These are phyloP conservation scores for Psilocybe sp. DNA, from an alignment of 768 basidiomycete genomes.

Conservation along the genomic window DNA sequence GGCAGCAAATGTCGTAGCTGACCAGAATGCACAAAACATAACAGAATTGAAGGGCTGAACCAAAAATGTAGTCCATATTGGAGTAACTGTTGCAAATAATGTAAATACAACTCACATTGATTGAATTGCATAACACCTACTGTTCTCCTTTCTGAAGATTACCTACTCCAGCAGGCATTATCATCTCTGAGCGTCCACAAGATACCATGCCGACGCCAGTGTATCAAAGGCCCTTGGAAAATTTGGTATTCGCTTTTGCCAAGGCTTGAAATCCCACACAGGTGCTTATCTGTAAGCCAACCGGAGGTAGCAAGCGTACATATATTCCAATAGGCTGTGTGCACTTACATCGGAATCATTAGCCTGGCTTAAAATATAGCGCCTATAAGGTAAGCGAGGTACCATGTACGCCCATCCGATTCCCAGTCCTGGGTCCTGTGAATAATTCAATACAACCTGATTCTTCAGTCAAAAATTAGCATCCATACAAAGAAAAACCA, in stretches of 20 bases:
- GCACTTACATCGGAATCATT: slow-evolving; percentile 1
- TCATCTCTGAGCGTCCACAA: slow-evolving; percentile 1
- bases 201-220: slow-evolving; percentile 1
- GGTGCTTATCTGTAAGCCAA: neutral
- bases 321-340: neutral
- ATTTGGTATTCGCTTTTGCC: too few species aligned
- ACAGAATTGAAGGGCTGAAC: neutral
- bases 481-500: slow-evolving; percentile 2
- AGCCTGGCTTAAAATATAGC: neutral
- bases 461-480: slow-evolving; percentile 13
- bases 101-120: neutral
- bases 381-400: neutral
- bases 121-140: slow-evolving; percentile 4
- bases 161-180: neutral
- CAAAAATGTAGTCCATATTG: slow-evolving; percentile 13
- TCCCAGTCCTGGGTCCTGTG: slow-evolving; percentile 3
- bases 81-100: neutral
- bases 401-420: too few species aligned
- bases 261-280: slow-evolving; percentile 4
- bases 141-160: slow-evolving; percentile 20
- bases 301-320: neutral
- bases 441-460: slow-evolving; percentile 5
- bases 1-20: slow-evolving; percentile 21
- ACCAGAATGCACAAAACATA: neutral
- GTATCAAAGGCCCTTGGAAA: slow-evolving; percentile 1